Conservation (phyloP, 441 rosid species). For the Pelargonium myrrhifolium region DNA sequence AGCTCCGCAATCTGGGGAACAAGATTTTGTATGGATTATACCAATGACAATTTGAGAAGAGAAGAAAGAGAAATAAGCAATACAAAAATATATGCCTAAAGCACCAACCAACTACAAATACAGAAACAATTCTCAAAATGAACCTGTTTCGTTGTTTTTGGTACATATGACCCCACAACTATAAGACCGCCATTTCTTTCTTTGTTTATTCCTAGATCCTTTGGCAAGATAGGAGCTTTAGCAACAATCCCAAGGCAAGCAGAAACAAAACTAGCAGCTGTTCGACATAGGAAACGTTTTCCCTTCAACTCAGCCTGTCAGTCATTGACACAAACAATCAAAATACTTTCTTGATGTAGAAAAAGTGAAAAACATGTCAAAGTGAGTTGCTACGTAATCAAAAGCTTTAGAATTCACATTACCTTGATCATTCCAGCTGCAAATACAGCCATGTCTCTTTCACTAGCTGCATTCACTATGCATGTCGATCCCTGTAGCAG, state of each 20-base stretch:
- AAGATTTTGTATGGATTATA: neutral
- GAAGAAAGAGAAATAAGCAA: constrained; percentile 2
- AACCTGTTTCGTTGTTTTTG: constrained; percentile 96
- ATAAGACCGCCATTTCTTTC: constrained; percentile 69
- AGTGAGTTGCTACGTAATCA: constrained; percentile 8
- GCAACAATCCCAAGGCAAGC: constrained; percentile 76
- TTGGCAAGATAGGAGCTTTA: constrained; percentile 68
- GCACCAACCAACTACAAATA: constrained; percentile 6
- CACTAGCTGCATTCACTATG: constrained; percentile 91
- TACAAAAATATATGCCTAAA: constrained; percentile 8
- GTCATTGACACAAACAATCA: constrained; percentile 24
- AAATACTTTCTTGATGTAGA: constrained; percentile 8
- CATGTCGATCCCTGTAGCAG: constrained; percentile 74
- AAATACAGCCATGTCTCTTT: constrained; percentile 91
- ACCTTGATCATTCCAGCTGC: constrained; percentile 93
- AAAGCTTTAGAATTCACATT: constrained; percentile 15
- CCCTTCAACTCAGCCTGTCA: constrained; percentile 86
- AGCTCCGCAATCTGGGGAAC: constrained; percentile 72
- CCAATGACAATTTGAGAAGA: neutral
- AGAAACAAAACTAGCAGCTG: constrained; percentile 97
- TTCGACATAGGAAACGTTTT: constrained; percentile 78
- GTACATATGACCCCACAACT: constrained; percentile 95
- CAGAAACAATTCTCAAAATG: constrained; percentile 7
- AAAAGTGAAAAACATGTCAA: constrained; percentile 14
- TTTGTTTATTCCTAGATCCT: constrained; percentile 58